Conservation (phyloP, 768 basidiomycete species). For the Serendipita indica region DNA sequence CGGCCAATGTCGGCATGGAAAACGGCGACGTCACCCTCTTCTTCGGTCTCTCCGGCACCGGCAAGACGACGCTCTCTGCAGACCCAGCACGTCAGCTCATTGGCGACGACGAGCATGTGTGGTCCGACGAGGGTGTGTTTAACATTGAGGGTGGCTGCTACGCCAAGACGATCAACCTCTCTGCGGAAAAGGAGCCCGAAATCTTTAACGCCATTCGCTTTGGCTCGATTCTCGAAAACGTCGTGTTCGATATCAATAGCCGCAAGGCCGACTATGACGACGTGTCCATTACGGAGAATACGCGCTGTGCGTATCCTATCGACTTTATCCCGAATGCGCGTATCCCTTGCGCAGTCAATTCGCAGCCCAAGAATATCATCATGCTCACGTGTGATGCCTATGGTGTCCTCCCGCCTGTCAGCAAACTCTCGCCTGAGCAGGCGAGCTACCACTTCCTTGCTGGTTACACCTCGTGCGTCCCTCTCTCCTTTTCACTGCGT, state of each 20-base stretch:
- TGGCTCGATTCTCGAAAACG: slow-evolving; percentile 96
- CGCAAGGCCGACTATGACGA: slow-evolving; percentile 92
- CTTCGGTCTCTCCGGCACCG: slow-evolving; percentile 96
- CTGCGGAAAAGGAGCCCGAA: slow-evolving; percentile 94
- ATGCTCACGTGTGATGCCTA: slow-evolving; percentile 98
- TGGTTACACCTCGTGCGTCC: slow-evolving; percentile 77
- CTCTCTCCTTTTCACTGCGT: not conserved
- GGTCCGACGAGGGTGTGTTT: slow-evolving; percentile 98
- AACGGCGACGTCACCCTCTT: slow-evolving; percentile 91
- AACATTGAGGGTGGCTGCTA: slow-evolving; percentile 99
- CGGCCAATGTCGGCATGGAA: slow-evolving; percentile 86
- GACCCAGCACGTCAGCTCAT: slow-evolving; percentile 89
- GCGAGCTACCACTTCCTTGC: slow-evolving; percentile 97
- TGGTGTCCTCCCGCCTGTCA: slow-evolving; percentile 93
- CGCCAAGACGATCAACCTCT: slow-evolving; percentile 95
- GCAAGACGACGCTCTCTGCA: slow-evolving; percentile 96
- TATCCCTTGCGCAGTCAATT: slow-evolving; percentile 63
- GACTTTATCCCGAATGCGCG: slow-evolving; percentile 92
- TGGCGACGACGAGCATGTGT: slow-evolving; percentile 99
- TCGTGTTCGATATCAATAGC: slow-evolving; percentile 78
- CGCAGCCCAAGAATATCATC: slow-evolving; percentile 87
- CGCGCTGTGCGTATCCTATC: slow-evolving; percentile 97
- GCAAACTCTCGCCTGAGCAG: slow-evolving; percentile 82
- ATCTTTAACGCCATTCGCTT: slow-evolving; percentile 91
- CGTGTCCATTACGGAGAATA: slow-evolving; percentile 95